These are phyloP conservation scores for Scenedesmus sp. DNA, from an alignment of 163 green algal species.

Conservation along the genomic window DNA sequence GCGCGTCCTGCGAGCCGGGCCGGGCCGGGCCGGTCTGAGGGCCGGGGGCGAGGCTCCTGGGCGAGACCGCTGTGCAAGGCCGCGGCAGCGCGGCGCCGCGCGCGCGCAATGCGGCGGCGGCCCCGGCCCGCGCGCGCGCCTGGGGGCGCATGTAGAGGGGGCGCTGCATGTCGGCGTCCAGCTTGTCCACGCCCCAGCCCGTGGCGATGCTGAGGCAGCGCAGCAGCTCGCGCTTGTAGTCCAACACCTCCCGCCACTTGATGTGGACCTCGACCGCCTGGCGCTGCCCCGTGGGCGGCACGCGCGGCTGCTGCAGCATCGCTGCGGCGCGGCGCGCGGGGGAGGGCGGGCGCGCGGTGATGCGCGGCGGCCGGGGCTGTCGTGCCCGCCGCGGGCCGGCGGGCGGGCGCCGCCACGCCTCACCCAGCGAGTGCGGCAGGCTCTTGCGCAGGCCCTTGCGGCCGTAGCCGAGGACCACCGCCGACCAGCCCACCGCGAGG, in stretches of 20 bases:
- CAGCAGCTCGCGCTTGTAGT: slow-evolving; percentile 91
- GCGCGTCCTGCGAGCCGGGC: slow-evolving; percentile 85
- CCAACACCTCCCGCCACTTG: slow-evolving; percentile 95
- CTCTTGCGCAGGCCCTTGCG: slow-evolving; percentile 69
- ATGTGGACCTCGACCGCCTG: slow-evolving; percentile 97
- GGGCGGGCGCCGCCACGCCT: not conserved
- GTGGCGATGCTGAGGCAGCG: slow-evolving; percentile 87
- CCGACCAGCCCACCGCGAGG: slow-evolving; percentile 67
- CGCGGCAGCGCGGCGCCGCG: too few relatives aligned
- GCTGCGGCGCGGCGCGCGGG: slow-evolving; percentile 57
- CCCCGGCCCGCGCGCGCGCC: not conserved
- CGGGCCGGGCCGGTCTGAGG: too few relatives aligned
- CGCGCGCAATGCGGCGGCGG: too few relatives aligned
- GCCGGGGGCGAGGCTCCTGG: too few relatives aligned
- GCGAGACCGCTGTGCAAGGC: too few relatives aligned
- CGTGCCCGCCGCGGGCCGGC: not conserved
- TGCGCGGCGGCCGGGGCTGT: not conserved
- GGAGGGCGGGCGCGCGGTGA: not conserved
- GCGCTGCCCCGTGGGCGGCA: slow-evolving; percentile 91
- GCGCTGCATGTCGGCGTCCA: slow-evolving; percentile 95
- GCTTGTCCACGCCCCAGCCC: slow-evolving; percentile 89
- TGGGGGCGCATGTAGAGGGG: slow-evolving; percentile 86
- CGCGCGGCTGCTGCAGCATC: slow-evolving; percentile 97
- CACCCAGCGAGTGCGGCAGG: slow-evolving; percentile 58
- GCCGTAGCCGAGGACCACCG: slow-evolving; percentile 63